A percentile compares a stretch with the other conserved stretches of the same genome.
Conservation (phyloP, 78 protist species). For the Neovahlkampfia damariscottae region DNA sequence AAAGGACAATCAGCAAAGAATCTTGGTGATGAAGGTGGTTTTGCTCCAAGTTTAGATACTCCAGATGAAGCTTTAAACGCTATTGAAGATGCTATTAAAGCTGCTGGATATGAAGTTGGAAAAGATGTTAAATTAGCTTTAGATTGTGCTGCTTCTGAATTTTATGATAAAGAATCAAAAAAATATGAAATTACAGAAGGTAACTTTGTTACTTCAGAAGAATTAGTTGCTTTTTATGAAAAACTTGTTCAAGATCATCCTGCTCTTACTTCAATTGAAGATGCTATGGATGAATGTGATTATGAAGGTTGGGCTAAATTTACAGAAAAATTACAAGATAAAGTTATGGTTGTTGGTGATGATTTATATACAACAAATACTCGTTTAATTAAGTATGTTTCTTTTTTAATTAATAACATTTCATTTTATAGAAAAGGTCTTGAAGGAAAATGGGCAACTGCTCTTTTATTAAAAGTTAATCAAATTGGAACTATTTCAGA, state of each 20-base stretch:
- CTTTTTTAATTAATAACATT: too few relatives aligned
- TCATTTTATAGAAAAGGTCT: too few relatives aligned
- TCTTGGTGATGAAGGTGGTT: conserved; percentile 99
- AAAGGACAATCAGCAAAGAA: conserved; percentile 74
- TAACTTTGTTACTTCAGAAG: conserved; percentile 24
- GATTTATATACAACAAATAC: conserved; percentile 96
- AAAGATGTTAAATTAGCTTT: conserved; percentile 19
- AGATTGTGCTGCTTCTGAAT: conserved; percentile 94
- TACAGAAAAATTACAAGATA: conserved; percentile 13
- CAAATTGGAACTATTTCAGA: conserved; percentile 91
- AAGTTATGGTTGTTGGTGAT: conserved; percentile 87
- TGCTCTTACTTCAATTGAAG: conserved; percentile 88
- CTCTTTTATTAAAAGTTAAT: conserved; percentile 95
- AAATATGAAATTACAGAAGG: conserved; percentile 70
- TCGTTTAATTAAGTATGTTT: conserved; percentile 78
- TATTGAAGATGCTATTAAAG: conserved; percentile 80
- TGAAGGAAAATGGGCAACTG: conserved; percentile 83
- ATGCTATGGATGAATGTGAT: conserved; percentile 97
- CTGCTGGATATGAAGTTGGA: conserved; percentile 87
- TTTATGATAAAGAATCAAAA: conserved; percentile 52
- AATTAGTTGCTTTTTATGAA: conserved; percentile 46
- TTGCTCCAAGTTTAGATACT: conserved; percentile 78
- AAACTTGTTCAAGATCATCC: conserved; percentile 53
- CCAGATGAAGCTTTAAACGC: conserved; percentile 88
- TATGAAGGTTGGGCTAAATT: conserved; percentile 64